These are phyloP conservation scores for Primulina huaijiensis DNA, from an alignment of 257 asterid species.

Conservation along the genomic window DNA sequence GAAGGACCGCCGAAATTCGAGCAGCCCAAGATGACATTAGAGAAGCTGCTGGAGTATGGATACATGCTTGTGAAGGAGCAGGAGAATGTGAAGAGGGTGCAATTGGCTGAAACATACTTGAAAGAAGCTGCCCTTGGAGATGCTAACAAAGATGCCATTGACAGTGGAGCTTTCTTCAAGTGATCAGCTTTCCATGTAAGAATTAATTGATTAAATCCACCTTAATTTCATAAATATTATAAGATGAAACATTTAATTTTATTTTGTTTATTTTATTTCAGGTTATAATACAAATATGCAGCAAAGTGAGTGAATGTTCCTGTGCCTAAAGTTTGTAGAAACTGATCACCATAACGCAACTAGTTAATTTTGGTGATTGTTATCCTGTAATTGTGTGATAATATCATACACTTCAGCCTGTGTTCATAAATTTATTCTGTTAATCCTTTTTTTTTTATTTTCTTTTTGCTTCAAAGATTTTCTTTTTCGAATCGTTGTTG, in stretches of 20 bases:
- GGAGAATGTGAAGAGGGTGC: constrained; percentile 1
- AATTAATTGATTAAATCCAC: too few relatives aligned
- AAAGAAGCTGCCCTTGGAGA: constrained; percentile 2
- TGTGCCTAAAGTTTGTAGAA: neutral
- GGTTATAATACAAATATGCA: too few relatives aligned
- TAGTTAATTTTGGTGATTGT: neutral
- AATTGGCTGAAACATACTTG: constrained; percentile 10
- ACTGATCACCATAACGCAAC: neutral
- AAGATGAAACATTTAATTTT: too few relatives aligned
- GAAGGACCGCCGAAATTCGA: constrained; percentile 8
- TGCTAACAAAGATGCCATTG: constrained; percentile 14
- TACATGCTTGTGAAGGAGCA: neutral
- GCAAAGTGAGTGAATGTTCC: neutral
- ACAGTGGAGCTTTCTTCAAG: constrained; percentile 3
- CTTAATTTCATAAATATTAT: too few relatives aligned
- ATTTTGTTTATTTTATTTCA: too few relatives aligned
- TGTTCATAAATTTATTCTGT: neutral
- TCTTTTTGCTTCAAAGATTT: neutral
- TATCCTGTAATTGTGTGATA: neutral
- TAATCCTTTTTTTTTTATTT: too few relatives aligned
- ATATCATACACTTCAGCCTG: neutral
- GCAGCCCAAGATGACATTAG: neutral
- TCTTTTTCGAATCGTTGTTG: neutral
- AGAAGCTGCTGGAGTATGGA: neutral
- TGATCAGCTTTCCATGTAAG: neutral